These are phyloP conservation scores for Plasmodium ovale DNA, from an alignment of 169 alveolate genomes.

Conservation along the genomic window DNA sequence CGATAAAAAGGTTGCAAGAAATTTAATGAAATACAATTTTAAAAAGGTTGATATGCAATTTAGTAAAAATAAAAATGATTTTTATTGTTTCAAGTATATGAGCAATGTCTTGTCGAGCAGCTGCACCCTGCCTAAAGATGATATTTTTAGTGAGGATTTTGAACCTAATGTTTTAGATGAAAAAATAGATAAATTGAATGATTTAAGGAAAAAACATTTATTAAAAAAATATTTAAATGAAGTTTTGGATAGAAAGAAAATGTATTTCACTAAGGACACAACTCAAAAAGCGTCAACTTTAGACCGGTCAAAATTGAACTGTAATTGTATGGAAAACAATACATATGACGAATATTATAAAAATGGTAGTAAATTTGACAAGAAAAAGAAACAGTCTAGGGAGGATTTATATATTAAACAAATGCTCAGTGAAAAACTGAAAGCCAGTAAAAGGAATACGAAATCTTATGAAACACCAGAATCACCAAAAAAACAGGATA, in stretches of 20 bases:
- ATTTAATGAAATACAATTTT: conserved; percentile 50
- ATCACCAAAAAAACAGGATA: conserved; percentile 68
- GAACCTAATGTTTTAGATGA: conserved; percentile 56
- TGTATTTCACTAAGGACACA: not conserved
- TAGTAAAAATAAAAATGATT: conserved; percentile 44
- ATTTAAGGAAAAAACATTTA: conserved; percentile 43
- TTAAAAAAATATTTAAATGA: conserved; percentile 58
- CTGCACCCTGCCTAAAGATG: conserved; percentile 54
- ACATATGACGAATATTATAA: conserved; percentile 4
- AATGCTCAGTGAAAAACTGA: conserved; percentile 10
- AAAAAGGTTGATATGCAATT: conserved; percentile 49
- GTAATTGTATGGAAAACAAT: conserved; percentile 17
- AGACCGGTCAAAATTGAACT: conserved; percentile 4
- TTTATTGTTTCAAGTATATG: conserved; percentile 66
- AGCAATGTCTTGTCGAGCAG: conserved; percentile 64
- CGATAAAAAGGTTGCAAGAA: conserved; percentile 10
- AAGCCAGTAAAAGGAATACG: conserved; percentile 23
- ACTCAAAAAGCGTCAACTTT: conserved; percentile 15
- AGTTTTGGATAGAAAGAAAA: conserved; percentile 33
- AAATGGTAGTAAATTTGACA: not conserved
- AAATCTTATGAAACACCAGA: conserved; percentile 39
- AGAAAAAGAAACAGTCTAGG: conserved; percentile 3
- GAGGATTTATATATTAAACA: conserved; percentile 30
- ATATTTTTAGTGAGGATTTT: conserved; percentile 14
- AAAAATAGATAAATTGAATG: conserved; percentile 40